Evolutionary conservation across 257 asterid species (phyloP).

Genomic region (Nicotiana undulata): DNA sequence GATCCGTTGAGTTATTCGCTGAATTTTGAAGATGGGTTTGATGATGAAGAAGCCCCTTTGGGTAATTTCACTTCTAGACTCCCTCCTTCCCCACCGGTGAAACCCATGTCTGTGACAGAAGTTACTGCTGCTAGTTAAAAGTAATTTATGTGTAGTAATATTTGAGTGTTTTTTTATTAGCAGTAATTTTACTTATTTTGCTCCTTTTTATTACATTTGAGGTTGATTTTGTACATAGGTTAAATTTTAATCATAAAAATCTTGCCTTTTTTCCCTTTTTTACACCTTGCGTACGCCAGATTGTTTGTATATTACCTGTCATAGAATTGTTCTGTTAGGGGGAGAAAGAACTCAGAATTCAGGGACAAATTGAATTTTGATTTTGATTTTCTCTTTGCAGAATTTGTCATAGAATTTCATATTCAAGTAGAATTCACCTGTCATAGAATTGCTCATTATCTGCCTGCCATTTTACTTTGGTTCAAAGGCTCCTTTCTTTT

Average conservation of each 20-base stretch:
- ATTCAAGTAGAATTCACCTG: background rate
- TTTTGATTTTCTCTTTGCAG: background rate
- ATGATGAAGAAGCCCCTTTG: slow-evolving; percentile 30
- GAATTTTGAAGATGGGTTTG: slow-evolving; percentile 61
- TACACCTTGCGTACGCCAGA: background rate
- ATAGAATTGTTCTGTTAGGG: background rate
- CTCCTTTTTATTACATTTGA: background rate
- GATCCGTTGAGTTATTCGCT: slow-evolving; percentile 71
- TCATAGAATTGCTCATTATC: too few relatives aligned
- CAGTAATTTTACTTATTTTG: background rate
- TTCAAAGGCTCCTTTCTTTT: too few relatives aligned
- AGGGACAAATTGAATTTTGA: background rate
- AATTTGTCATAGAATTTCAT: background rate
- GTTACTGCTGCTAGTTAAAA: background rate
- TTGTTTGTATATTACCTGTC: background rate
- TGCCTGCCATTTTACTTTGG: too few relatives aligned
- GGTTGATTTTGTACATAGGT: background rate
- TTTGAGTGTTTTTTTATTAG: too few relatives aligned
- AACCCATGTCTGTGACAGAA: background rate
- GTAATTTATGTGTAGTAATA: background rate
- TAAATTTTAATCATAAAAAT: background rate
- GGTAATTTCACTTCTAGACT: slow-evolving; percentile 49
- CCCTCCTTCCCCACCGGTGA: slow-evolving; percentile 37
- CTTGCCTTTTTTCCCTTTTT: background rate
- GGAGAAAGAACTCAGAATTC: background rate